These are phyloP conservation scores for Solanum hybrid DNA, from an alignment of 305 asterid species.

Conservation along the genomic window DNA sequence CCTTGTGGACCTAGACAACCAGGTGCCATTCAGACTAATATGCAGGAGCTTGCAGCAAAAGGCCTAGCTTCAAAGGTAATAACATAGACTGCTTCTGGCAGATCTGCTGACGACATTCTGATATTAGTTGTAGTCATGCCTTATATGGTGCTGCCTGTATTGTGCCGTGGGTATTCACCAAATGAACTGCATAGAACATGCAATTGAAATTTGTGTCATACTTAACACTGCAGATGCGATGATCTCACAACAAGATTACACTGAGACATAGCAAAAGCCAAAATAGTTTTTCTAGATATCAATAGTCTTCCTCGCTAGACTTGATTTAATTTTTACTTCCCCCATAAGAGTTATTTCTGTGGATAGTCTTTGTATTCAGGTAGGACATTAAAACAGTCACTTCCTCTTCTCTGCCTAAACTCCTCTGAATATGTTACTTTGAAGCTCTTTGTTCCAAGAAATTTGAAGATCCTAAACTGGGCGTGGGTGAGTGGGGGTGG, in stretches of 20 bases:
- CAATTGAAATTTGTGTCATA: background rate
- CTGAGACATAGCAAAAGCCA: background rate
- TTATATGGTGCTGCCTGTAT: background rate
- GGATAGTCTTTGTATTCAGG: background rate
- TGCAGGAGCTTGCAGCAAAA: conserved; percentile 20
- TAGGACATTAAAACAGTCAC: background rate
- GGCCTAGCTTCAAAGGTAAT: conserved; percentile 24
- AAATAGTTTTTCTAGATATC: background rate
- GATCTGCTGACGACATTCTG: background rate
- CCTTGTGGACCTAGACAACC: conserved; percentile 26
- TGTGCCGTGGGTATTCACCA: background rate
- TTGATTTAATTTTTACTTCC: background rate
- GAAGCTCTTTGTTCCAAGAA: too few relatives aligned
- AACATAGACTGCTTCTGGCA: background rate
- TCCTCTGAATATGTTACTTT: too few relatives aligned
- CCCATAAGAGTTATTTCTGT: background rate
- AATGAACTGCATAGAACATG: background rate
- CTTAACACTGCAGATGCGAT: background rate
- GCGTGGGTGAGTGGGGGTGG: too few relatives aligned
- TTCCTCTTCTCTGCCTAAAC: too few relatives aligned
- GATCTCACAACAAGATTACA: background rate
- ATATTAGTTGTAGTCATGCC: background rate
- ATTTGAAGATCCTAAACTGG: too few relatives aligned
- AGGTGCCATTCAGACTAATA: conserved; percentile 18
- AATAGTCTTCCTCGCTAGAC: background rate